These are phyloP conservation scores for Aspergillus pseudoglaucus DNA, from an alignment of 2,329 filamentous ascomycete species.

Conservation along the genomic window DNA sequence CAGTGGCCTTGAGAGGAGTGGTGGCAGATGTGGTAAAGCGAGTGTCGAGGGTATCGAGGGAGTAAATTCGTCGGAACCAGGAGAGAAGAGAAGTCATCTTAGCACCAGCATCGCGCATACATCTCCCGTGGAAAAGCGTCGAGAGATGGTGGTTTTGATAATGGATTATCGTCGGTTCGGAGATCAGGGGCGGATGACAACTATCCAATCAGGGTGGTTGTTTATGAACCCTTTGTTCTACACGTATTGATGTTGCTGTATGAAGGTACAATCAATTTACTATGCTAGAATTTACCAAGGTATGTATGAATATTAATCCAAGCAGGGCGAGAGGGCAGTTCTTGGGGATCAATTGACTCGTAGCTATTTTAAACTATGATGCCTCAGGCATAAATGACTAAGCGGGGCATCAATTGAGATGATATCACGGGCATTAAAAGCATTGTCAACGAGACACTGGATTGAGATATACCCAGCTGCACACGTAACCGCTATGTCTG, in stretches of 20 bases:
- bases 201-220: not conserved
- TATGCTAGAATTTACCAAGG: too few species aligned
- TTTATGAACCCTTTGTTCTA: not conserved
- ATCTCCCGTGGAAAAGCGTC: constrained; percentile 7
- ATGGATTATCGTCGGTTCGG: constrained; percentile 3
- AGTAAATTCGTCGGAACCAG: constrained; percentile 52
- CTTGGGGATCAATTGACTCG: too few species aligned
- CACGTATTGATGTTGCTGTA: not conserved
- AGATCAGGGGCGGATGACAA: constrained; percentile 14
- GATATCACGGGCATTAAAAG: not conserved
- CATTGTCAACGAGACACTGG: not conserved
- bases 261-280: not conserved
- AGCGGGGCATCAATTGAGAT: not conserved
- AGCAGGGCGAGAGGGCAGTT: too few species aligned
- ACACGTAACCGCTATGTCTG: not conserved
- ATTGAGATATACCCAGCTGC: not conserved
- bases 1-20: constrained; percentile 56
- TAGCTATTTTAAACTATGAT: too few species aligned
- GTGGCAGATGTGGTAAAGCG: constrained; percentile 66
- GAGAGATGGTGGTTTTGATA: constrained; percentile 7
- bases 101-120: constrained; percentile 24
- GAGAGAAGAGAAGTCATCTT: constrained; percentile 41
- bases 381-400: not conserved
- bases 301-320: too few species aligned
- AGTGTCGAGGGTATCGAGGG: constrained; percentile 62